phyloP scores from a whole-genome alignment of 2,329 filamentous ascomycete genomes.

The Phoma sp. region DNA sequence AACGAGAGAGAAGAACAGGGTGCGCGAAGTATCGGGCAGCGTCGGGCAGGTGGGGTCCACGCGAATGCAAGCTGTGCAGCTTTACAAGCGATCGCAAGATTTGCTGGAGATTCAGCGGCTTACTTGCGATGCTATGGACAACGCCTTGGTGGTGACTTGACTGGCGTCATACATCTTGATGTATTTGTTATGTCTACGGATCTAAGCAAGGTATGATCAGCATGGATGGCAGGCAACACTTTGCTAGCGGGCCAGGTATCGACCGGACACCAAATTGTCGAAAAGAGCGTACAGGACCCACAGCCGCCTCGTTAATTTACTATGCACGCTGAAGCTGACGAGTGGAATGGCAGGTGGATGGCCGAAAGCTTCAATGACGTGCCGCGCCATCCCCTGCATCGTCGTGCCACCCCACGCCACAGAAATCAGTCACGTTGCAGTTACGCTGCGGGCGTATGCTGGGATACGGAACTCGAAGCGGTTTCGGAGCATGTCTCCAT shows the following conservation, averaged over 20 bases:
- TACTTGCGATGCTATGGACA: constrained; percentile 12
- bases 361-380: constrained; percentile 15
- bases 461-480: constrained; percentile 1
- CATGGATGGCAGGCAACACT: constrained; percentile 9
- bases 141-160: constrained; percentile 13
- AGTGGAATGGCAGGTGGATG: constrained; percentile 18
- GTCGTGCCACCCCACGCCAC: constrained; percentile 9
- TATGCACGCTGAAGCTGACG: constrained; percentile 10
- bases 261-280: constrained; percentile 5
- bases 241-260: constrained; percentile 1
- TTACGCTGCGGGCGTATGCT: constrained; percentile 7
- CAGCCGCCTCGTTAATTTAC: constrained; percentile 19
- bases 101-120: constrained; percentile 4
- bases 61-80: constrained; percentile 1
- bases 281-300: constrained; percentile 19
- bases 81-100: neutral
- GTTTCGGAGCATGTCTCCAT: constrained; percentile 9
- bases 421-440: neutral
- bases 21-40: constrained; percentile 16
- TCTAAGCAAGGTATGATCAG: constrained; percentile 16
- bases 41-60: constrained; percentile 9
- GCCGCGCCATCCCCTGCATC: constrained; percentile 11
- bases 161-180: constrained; percentile 31
- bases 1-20: constrained; percentile 1
- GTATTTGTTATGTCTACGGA: constrained; percentile 1